These are phyloP conservation scores for Chlamydomonas incerta DNA, from an alignment of 139 green algal species.

Conservation along the genomic window DNA sequence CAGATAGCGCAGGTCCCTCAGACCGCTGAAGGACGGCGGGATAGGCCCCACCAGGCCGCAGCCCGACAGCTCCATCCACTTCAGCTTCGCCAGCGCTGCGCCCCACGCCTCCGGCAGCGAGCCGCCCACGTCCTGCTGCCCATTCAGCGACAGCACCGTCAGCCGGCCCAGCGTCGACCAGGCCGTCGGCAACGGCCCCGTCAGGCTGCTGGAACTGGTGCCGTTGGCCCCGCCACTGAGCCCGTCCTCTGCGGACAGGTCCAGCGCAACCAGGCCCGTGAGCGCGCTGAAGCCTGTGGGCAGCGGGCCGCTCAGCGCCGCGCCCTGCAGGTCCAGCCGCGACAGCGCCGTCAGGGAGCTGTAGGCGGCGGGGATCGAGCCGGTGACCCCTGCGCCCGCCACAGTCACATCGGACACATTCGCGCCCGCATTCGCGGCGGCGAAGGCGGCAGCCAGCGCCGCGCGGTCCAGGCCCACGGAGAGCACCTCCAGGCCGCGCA, in stretches of 20 bases:
- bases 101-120: neutral
- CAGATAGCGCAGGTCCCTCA: too few relatives aligned
- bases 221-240: too few relatives aligned
- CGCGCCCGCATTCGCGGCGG: neutral
- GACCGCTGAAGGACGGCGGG: neutral
- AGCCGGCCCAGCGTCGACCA: slow-evolving; percentile 15
- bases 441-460: neutral
- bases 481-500: neutral
- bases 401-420: neutral
- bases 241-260: too few relatives aligned
- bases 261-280: too few relatives aligned
- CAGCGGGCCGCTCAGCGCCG: slow-evolving; percentile 24
- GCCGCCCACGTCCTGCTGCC: neutral
- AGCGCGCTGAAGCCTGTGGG: neutral
- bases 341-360: neutral
- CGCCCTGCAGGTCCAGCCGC: neutral
- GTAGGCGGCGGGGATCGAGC: neutral
- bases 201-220: neutral
- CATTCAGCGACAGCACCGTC: neutral
- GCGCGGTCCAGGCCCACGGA: neutral
- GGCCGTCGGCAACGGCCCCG: slow-evolving; percentile 11
- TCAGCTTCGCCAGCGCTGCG: neutral
- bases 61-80: neutral
- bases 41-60: neutral
- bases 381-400: neutral